Evolutionary conservation across 2,329 filamentous ascomycete species (phyloP).

Genomic region (Penicillium sp.): DNA sequence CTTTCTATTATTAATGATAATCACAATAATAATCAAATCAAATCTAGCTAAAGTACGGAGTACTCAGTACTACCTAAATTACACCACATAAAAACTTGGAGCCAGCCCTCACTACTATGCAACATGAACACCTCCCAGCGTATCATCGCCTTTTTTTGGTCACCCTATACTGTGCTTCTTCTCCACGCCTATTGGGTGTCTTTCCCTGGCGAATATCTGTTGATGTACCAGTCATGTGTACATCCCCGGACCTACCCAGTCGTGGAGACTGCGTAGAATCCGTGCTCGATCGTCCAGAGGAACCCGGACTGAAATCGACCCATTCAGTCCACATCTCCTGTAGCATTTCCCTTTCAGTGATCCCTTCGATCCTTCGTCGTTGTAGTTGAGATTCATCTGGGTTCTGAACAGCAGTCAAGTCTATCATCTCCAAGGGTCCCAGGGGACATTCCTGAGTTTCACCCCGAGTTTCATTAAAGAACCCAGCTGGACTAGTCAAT

Average conservation of each 20-base stretch:
- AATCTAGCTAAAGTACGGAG: too few species aligned
- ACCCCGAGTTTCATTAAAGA: not conserved
- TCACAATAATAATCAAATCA: not conserved
- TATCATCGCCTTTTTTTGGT: too few species aligned
- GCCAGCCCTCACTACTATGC: too few species aligned
- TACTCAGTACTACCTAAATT: too few species aligned
- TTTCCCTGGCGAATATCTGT: not conserved
- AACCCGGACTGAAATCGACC: not conserved
- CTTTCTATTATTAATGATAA: slow-evolving; percentile 11
- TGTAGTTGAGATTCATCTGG: too few species aligned
- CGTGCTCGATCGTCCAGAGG: not conserved
- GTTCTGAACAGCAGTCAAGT: not conserved
- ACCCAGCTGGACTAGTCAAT: not conserved
- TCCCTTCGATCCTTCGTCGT: not conserved
- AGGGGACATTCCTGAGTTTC: not conserved
- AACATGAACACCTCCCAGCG: too few species aligned
- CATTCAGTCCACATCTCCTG: slow-evolving; percentile 1
- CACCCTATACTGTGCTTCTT: not conserved
- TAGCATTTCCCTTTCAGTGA: not conserved
- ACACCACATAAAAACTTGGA: too few species aligned
- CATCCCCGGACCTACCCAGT: not conserved
- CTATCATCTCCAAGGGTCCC: not conserved
- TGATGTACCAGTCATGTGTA: not conserved
- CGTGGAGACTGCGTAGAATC: not conserved
- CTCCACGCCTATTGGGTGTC: not conserved